Conservation (phyloP, 2,329 filamentous ascomycete species). For the Podosphaera aphanis region DNA sequence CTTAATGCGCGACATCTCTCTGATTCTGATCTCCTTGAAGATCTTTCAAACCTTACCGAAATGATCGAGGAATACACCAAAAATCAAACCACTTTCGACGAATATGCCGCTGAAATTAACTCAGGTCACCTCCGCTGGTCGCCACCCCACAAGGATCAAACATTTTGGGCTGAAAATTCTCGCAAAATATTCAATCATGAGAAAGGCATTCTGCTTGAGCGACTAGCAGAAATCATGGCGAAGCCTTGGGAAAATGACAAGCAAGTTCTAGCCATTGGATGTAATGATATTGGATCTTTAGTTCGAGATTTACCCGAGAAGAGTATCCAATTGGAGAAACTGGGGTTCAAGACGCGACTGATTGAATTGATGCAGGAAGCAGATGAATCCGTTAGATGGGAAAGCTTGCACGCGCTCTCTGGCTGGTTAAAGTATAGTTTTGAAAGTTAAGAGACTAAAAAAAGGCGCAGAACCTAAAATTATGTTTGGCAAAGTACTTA, state of each 20-base stretch:
- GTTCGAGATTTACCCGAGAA: constrained; percentile 51
- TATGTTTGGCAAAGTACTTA: background rate
- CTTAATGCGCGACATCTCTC: constrained; percentile 36
- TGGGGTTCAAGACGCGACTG: constrained; percentile 43
- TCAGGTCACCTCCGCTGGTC: constrained; percentile 52
- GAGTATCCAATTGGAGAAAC: constrained; percentile 37
- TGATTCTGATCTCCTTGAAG: constrained; percentile 39
- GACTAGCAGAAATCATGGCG: constrained; percentile 41
- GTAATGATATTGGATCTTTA: constrained; percentile 46
- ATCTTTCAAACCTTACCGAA: constrained; percentile 35
- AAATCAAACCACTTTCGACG: constrained; percentile 27
- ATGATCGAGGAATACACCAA: constrained; percentile 44
- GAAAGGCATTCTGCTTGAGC: constrained; percentile 38
- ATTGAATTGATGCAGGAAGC: constrained; percentile 52
- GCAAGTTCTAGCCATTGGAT: constrained; percentile 49
- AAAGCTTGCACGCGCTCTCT: constrained; percentile 48
- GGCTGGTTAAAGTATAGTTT: constrained; percentile 55
- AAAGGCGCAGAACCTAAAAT: background rate
- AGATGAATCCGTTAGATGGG: constrained; percentile 49
- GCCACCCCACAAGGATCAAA: constrained; percentile 46
- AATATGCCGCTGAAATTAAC: constrained; percentile 40
- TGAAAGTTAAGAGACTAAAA: constrained; percentile 16
- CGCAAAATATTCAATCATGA: constrained; percentile 43
- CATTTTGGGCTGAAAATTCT: constrained; percentile 53
- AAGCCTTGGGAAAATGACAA: constrained; percentile 49